phyloP scores from a whole-genome alignment of 371 early-diverging fungal genomes.

The Mortierella sp. region DNA sequence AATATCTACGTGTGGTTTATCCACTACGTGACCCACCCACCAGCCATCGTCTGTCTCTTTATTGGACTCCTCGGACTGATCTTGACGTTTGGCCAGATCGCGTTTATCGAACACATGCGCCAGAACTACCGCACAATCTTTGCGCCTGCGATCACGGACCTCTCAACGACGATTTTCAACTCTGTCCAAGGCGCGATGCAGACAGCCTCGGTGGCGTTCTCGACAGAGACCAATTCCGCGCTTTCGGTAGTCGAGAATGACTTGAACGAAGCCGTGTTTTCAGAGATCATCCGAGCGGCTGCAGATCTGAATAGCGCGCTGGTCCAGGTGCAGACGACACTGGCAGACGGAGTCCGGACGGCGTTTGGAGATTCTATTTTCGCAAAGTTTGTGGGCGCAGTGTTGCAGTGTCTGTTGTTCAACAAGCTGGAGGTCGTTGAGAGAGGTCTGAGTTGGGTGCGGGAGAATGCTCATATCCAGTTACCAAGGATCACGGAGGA shows the following conservation, averaged over 20 bases:
- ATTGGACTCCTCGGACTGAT: constrained; percentile 30
- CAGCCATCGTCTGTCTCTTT: constrained; percentile 28
- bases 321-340: constrained; percentile 16
- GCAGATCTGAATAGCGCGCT: constrained; percentile 17
- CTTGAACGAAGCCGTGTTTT: constrained; percentile 35
- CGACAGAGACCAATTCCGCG: constrained; percentile 18
- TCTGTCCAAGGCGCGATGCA: constrained; percentile 17
- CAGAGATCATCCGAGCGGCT: constrained; percentile 18
- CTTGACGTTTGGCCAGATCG: constrained; percentile 23
- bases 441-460: constrained; percentile 30
- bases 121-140: constrained; percentile 16
- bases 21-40: constrained; percentile 27
- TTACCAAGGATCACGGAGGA: constrained; percentile 28
- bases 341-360: constrained; percentile 20
- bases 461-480: constrained; percentile 20
- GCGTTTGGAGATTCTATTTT: constrained; percentile 35
- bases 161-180: constrained; percentile 4
- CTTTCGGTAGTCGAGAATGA: constrained; percentile 22
- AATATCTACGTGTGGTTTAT: constrained; percentile 34
- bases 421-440: constrained; percentile 25
- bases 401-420: constrained; percentile 37
- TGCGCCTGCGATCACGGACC: neutral
- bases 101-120: constrained; percentile 18
- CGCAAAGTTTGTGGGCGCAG: constrained; percentile 20
- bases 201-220: constrained; percentile 21